A percentile compares a stretch with the other conserved stretches of the same genome.
Conservation (phyloP, 2,329 filamentous ascomycete species). For the Penicillium psychrosexuale region DNA sequence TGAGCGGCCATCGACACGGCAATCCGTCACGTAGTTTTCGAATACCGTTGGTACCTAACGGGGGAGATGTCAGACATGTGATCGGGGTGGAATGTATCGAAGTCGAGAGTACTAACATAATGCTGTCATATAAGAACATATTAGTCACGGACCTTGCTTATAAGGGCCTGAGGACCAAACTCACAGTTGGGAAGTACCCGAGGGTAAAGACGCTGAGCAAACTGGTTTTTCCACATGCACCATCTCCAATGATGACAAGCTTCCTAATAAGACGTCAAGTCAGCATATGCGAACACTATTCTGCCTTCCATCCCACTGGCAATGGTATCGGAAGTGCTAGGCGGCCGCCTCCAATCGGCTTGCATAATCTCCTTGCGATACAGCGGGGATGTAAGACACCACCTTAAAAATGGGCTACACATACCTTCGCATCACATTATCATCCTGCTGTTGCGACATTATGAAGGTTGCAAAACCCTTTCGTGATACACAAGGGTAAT, state of each 20-base stretch:
- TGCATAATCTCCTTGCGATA: neutral
- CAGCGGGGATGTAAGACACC: constrained; percentile 3
- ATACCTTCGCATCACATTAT: constrained; percentile 57
- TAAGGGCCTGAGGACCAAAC: constrained; percentile 39
- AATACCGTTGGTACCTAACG: constrained; percentile 88
- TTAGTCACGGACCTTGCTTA: constrained; percentile 26
- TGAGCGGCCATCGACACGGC: constrained; percentile 96
- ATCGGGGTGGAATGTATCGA: neutral
- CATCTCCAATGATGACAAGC: constrained; percentile 93
- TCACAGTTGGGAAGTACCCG: constrained; percentile 94
- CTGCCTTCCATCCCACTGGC: neutral
- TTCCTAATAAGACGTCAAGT: constrained; percentile 59
- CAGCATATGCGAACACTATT: constrained; percentile 12
- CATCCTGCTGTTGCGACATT: constrained; percentile 41
- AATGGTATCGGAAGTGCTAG: constrained; percentile 7
- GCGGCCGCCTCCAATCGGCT: constrained; percentile 3
- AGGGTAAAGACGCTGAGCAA: constrained; percentile 95
- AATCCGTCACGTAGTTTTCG: constrained; percentile 99
- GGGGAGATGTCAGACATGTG: constrained; percentile 12
- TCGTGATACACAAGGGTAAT: constrained; percentile 7
- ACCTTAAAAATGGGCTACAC: constrained; percentile 23
- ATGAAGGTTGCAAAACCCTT: constrained; percentile 12
- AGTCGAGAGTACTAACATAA: constrained; percentile 39
- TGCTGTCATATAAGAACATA: constrained; percentile 31
- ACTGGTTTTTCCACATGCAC: constrained; percentile 97